Evolutionary conservation across 1,284 basidiomycete genomes (phyloP).

Genomic region (Sanghuangporus baumii): DNA sequence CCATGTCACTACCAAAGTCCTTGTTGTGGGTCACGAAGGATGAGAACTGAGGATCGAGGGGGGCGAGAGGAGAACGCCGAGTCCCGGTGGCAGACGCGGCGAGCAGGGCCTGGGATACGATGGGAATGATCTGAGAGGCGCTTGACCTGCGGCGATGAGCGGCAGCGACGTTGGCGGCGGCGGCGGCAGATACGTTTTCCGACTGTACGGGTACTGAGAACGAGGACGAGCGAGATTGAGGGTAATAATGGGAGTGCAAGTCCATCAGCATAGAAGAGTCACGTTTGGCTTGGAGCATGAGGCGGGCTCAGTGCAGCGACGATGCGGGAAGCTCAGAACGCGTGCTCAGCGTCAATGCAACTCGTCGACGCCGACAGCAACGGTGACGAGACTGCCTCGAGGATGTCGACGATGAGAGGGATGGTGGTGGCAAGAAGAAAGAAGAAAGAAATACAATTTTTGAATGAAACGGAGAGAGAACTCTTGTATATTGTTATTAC

Average conservation of each 20-base stretch:
- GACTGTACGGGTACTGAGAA: background rate
- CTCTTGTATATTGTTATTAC: background rate
- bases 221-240: conserved; percentile 9
- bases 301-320: conserved; percentile 4
- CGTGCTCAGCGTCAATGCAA: background rate
- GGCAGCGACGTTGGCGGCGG: background rate
- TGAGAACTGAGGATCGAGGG: conserved; percentile 17
- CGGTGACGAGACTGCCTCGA: background rate
- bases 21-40: background rate
- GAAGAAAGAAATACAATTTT: background rate
- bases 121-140: conserved; percentile 13
- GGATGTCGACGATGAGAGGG: background rate
- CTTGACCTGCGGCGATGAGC: conserved; percentile 11
- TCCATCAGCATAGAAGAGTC: conserved; percentile 12
- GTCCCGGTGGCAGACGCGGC: conserved; percentile 6
- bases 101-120: conserved; percentile 10
- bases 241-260: conserved; percentile 1
- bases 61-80: conserved; percentile 15
- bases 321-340: conserved; percentile 1
- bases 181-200: background rate
- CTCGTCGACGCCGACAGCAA: background rate
- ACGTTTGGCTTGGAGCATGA: conserved; percentile 12
- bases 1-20: conserved; percentile 10
- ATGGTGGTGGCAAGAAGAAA: background rate
- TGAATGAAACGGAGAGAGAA: background rate